Conservation (phyloP, 176 grass and related monocot genomes). For the Oryza officinalis region DNA sequence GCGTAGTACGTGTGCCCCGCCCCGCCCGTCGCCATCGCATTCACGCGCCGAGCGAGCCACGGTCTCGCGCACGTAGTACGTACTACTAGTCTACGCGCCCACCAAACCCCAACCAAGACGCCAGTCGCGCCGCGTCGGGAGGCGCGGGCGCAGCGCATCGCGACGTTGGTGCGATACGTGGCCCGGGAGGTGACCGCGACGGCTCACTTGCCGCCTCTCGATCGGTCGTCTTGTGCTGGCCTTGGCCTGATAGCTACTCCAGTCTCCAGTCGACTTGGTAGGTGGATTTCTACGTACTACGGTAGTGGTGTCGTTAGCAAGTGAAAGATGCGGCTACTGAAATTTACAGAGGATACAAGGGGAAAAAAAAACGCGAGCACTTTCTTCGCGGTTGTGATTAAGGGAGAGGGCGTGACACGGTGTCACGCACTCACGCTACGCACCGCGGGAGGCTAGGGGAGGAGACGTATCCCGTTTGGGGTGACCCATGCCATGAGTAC, state of each 20-base stretch:
- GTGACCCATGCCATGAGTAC: not conserved
- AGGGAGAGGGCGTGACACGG: not conserved
- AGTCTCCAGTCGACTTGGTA: no score
- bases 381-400: not conserved
- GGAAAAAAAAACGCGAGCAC: no score
- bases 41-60: not conserved
- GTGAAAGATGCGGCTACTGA: no score
- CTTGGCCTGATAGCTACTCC: no score
- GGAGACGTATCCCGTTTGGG: not conserved
- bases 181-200: no score
- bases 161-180: not conserved
- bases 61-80: not conserved
- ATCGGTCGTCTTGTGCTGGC: no score
- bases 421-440: not conserved
- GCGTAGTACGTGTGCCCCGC: no score
- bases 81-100: no score
- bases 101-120: not conserved
- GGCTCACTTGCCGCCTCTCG: no score
- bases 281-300: no score
- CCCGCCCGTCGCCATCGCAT: constrained; percentile 31
- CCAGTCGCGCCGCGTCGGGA: not conserved
- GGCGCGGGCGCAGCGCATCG: not conserved
- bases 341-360: no score
- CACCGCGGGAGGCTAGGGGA: not conserved
- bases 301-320: no score